Conservation (phyloP, 495 filamentous ascomycete species). For the Xylaria acuta region DNA sequence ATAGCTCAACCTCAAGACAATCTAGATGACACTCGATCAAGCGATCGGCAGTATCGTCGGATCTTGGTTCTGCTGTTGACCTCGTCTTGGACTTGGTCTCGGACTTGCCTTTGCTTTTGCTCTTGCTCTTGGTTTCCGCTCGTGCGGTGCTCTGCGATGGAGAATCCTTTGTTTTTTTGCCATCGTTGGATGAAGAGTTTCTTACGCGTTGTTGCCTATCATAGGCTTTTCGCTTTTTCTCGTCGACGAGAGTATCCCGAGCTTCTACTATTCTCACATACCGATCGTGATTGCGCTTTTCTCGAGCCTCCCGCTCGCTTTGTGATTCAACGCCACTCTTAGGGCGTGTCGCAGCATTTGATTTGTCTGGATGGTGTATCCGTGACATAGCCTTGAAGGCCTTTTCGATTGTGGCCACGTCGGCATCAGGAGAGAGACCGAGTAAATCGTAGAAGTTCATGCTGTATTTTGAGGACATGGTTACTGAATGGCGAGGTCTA, state of each 20-base stretch:
- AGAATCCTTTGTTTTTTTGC: neutral
- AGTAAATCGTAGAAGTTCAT: neutral
- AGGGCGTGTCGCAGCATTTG: neutral
- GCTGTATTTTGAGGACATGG: neutral
- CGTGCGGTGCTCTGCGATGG: neutral
- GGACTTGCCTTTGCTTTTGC: neutral
- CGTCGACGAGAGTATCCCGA: neutral
- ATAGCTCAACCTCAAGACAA: neutral
- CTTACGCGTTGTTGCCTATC: neutral
- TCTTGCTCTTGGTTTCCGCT: neutral
- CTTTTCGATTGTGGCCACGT: neutral
- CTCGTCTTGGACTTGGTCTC: neutral
- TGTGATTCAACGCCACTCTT: neutral
- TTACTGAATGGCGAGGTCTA: neutral
- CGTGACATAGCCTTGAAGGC: neutral
- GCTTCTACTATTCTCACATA: neutral
- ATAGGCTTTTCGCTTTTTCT: neutral
- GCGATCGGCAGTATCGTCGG: neutral
- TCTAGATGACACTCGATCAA: neutral
- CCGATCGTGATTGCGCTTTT: neutral
- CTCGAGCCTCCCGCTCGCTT: neutral
- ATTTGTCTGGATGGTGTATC: neutral
- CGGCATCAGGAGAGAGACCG: neutral
- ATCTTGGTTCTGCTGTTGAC: neutral
- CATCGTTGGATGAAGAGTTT: no score